Conservation (phyloP, 345 rosid species). For the Citropsis articulata region DNA sequence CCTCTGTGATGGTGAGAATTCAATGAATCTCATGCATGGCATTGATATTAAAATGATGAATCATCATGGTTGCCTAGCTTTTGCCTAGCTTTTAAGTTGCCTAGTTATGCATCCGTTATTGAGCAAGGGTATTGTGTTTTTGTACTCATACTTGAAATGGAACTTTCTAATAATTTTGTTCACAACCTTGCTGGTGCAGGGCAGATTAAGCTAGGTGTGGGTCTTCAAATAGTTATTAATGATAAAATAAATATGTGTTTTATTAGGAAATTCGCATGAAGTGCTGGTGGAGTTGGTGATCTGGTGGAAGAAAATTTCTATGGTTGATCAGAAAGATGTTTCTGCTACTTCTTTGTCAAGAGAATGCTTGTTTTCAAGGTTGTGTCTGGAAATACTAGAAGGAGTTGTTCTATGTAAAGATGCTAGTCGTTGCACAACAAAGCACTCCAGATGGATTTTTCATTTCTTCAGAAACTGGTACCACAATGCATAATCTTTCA, state of each 20-base stretch:
- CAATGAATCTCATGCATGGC: constrained; percentile 2
- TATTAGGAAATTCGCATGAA: constrained; percentile 66
- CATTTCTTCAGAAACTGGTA: not conserved
- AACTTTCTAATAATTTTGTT: not conserved
- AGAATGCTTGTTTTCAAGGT: not conserved
- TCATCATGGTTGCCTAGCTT: not conserved
- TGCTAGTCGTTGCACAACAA: not conserved
- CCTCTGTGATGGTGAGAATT: constrained; percentile 73
- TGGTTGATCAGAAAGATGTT: not conserved
- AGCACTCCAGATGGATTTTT: not conserved
- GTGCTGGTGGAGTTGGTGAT: constrained; percentile 64
- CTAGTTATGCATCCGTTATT: not conserved
- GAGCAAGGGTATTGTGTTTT: not conserved
- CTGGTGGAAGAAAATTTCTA: constrained; percentile 10
- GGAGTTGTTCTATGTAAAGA: not conserved
- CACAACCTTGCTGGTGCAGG: not conserved
- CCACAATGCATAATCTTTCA: not conserved
- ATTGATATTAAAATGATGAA: not conserved
- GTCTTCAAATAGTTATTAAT: constrained; percentile 1
- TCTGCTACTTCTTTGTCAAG: not conserved
- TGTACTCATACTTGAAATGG: not conserved
- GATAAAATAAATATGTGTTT: constrained; percentile 14
- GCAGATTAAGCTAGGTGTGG: constrained; percentile 1
- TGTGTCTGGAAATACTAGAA: not conserved
- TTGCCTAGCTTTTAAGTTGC: not conserved